Base-by-base conservation (phyloP, 163 green algal species). In the Chloromonas sp. region DNA sequence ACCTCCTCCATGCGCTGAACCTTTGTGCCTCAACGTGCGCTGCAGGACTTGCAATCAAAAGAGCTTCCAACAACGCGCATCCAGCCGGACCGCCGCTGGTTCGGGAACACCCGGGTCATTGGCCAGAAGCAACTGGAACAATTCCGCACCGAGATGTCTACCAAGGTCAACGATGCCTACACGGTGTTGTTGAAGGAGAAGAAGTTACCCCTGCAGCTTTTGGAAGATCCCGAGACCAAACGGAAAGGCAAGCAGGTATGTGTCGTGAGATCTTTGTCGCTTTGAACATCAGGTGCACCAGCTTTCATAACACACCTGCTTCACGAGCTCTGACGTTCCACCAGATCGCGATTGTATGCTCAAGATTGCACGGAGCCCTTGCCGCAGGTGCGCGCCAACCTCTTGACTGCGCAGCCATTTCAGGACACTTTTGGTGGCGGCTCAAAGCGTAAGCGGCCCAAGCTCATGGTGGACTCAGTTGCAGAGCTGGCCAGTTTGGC, bases 31-130 rank as follows among this genome's bases (percentile, higher is more conserved):
- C 36, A 36, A 36, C 36, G 13, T 76, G 80, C 14, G 2, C 60
- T 84, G 58, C 91, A 98, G 92, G 95, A 99, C 36, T 89, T 98
- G 60, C 97, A 99, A 90, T 96, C 90, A 66, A 98, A 96, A 85
- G 97, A 98, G 2, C 90, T 99, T 70, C 97, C 97, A 14, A 96
- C 87, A 80, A 99, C 96, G 36, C 92, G 97, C 59, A 99, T 99
- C 84, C 93, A 98, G 83, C 97, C 97, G 13, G 97, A 99, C 90
- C 91, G 97, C 8, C 92, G 97, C 36, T 98, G 96, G 96, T 98
- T 98, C 89, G 97, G 97, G 81, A 99, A 99, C 93, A 99, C 97
- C 11, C 94, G 97, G 62, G 96, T 99, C 1, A 95, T 99, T 36
- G 97, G 97, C 0, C 95, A 98, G 89, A 97, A 98, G 89, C 96